Evolutionary conservation across 2,329 filamentous ascomycete genomes (phyloP).

Genomic region (Arthroderma sp.): DNA sequence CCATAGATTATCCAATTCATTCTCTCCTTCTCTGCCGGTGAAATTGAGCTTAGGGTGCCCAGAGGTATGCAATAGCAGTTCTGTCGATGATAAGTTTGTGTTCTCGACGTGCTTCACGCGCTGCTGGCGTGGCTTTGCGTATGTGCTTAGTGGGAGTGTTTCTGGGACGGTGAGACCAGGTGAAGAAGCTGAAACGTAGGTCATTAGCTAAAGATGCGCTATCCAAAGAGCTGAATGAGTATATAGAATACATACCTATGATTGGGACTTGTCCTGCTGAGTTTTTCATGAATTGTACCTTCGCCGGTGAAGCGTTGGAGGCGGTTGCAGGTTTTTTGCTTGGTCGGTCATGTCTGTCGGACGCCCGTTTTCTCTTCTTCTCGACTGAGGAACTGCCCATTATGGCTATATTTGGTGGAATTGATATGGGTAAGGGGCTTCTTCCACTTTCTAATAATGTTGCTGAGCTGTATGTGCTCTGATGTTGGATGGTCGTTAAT

Average conservation of each 20-base stretch:
- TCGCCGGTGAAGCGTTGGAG: constrained; percentile 28
- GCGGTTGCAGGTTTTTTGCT: constrained; percentile 39
- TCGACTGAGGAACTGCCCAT: constrained; percentile 28
- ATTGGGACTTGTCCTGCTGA: constrained; percentile 38
- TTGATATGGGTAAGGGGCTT: background rate
- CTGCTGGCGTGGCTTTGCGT: constrained; percentile 40
- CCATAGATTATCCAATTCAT: constrained; percentile 40
- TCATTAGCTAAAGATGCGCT: background rate
- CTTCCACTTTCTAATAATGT: background rate
- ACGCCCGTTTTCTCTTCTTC: constrained; percentile 42
- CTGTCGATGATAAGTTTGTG: constrained; percentile 30
- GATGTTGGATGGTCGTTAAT: background rate
- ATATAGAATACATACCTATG: constrained; percentile 32
- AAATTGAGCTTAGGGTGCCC: constrained; percentile 50
- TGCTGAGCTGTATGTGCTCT: background rate
- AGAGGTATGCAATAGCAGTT: constrained; percentile 50
- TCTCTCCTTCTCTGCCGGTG: constrained; percentile 39
- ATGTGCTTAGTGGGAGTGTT: constrained; percentile 28
- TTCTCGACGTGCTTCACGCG: constrained; percentile 22
- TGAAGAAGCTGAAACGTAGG: constrained; percentile 16
- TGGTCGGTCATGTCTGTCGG: constrained; percentile 33
- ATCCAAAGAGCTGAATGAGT: background rate
- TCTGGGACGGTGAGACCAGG: constrained; percentile 19
- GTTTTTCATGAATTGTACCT: constrained; percentile 37
- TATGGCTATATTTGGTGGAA: constrained; percentile 7